Evolutionary conservation across 2,329 filamentous ascomycete genomes (phyloP).

Genomic region (Fusarium chlamydosporum): DNA sequence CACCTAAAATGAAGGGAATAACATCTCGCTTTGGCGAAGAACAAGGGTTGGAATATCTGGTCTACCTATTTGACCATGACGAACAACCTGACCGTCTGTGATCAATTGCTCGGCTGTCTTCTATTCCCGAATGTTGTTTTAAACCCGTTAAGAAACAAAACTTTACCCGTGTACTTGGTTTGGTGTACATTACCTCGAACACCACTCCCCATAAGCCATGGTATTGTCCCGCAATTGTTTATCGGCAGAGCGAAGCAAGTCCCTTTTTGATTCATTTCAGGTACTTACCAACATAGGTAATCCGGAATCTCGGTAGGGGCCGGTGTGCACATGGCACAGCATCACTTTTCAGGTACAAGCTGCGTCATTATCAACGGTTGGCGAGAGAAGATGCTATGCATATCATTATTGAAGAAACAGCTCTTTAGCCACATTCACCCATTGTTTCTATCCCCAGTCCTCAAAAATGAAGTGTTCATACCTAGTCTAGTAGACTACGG

Average conservation of each 20-base stretch:
- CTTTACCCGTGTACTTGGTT: constrained; percentile 7
- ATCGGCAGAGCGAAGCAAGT: neutral
- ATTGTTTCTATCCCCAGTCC: neutral
- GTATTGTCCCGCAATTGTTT: constrained; percentile 1
- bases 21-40: constrained; percentile 8
- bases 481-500: too few relatives aligned
- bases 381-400: constrained; percentile 1
- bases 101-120: neutral
- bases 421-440: neutral
- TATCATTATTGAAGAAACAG: neutral
- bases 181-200: neutral
- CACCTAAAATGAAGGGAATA: constrained; percentile 7
- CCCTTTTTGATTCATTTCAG: constrained; percentile 25
- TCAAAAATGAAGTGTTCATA: neutral
- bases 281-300: constrained; percentile 24
- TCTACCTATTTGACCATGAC: neutral
- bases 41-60: neutral
- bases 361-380: constrained; percentile 31
- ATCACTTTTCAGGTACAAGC: constrained; percentile 17
- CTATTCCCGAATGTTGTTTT: neutral
- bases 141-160: constrained; percentile 9
- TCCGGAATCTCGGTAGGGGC: constrained; percentile 32
- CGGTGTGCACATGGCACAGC: constrained; percentile 31
- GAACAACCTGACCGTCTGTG: neutral
- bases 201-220: constrained; percentile 4